A percentile compares a stretch with the other conserved stretches of the same genome.
phyloP scores from a whole-genome alignment of 352 stramenopile species.

The Phytopythium vexans region DNA sequence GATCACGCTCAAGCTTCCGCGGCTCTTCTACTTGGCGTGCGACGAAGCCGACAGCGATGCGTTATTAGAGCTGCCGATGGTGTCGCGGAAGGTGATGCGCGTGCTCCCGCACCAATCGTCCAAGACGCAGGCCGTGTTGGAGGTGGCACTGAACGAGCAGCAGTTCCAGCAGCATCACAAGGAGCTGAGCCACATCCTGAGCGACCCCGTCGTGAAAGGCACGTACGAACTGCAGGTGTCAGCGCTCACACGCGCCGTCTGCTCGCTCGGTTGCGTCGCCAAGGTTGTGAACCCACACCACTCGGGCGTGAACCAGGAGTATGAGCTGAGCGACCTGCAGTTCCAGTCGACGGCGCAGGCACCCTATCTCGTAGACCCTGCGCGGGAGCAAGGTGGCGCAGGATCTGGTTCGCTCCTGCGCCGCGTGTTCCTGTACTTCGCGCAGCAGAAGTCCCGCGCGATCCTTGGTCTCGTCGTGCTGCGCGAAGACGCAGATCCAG shows the following conservation, averaged over 20 bases:
- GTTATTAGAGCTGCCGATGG: constrained; percentile 56
- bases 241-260: constrained; percentile 86
- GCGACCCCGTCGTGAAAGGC: constrained; percentile 72
- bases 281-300: constrained; percentile 54
- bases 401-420: constrained; percentile 27
- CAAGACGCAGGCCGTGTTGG: constrained; percentile 54
- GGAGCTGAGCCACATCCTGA: constrained; percentile 78
- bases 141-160: constrained; percentile 65
- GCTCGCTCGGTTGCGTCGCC: constrained; percentile 89
- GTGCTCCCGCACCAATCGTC: constrained; percentile 56
- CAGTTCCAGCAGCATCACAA: constrained; percentile 75
- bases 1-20: constrained; percentile 70
- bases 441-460: constrained; percentile 64
- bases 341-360: constrained; percentile 68
- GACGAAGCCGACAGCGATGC: constrained; percentile 76
- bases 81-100: constrained; percentile 48
- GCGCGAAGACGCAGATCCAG: constrained; percentile 26
- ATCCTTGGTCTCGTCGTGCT: constrained; percentile 52
- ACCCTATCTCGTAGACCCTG: constrained; percentile 51
- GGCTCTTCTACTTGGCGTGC: constrained; percentile 58
- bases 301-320: constrained; percentile 41
- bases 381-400: constrained; percentile 4
- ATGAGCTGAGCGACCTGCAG: constrained; percentile 66
- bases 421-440: constrained; percentile 66
- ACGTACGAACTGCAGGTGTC: constrained; percentile 95